Evolutionary conservation across 805 yeast species (phyloP), one percentile per base, ranked within the genome.

Genomic region (Myxozyma melibiosi): DNA sequence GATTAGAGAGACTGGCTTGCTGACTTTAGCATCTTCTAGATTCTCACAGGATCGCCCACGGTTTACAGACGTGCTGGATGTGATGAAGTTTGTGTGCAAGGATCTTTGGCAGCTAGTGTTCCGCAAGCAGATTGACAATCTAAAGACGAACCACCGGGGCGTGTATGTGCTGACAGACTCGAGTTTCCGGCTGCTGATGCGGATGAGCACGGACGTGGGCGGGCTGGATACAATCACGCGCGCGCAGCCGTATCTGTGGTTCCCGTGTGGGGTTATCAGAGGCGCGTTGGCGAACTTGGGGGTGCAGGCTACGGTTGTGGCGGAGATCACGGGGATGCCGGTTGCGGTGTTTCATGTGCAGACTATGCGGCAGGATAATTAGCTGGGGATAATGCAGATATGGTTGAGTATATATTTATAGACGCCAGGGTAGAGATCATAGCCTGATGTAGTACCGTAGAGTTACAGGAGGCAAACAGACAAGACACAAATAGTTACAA

Each of bases 21-120:
- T 37, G 14, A 38, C 39, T 14, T 5, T 3, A 5, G 20, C n/a
- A 13, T 25, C 4, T 18, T 4, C 9, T 45, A 59, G 64, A 37
- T 66, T 70, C 51, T 72, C 78, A 27, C 67, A 76, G 67, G 66
- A 74, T 68, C 66, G 80, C 68, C 64, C 74, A 49, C 68, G 81
- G 70, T 71, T 84, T 68, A 77, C 75, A 20, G 91, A 88, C 59
- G 78, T 87, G 11, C 72, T 92, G 37, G 91, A 88, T 63, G 80
- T 92, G 38, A 88, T 94, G 89, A 92, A 92, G 72, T 90, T 89
- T 70, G 81, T 94, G 4, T 91, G 98, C 70, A 80, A 96, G 44
- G 97, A 91, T 65, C 86, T 91, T 28, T 94, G 98, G 98, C 84
- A 81, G 65, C 73, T 80, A 51, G 69, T 92, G 28, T 90, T 83